A percentile compares a stretch with the other conserved stretches of the same genome.
Conservation (phyloP, 257 asterid genomes). For the Lycium ferocissimum region DNA sequence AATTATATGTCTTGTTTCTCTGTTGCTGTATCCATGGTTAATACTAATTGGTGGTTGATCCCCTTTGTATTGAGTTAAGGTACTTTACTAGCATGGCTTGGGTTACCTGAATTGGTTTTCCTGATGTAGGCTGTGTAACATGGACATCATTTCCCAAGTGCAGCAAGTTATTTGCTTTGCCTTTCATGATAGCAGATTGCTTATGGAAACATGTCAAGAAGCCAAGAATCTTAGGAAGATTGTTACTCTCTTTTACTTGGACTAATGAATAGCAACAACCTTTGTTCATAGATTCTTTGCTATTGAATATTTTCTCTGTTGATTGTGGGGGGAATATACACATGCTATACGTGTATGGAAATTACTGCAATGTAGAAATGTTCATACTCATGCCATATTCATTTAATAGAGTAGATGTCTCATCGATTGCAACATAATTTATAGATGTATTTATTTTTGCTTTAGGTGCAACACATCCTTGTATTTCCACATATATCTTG, state of each 20-base stretch:
- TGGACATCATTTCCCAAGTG: conserved; percentile 97
- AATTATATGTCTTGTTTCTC: background rate
- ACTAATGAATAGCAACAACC: conserved; percentile 45
- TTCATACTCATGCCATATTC: conserved; percentile 30
- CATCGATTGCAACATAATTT: background rate
- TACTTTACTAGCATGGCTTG: background rate
- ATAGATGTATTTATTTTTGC: conserved; percentile 18
- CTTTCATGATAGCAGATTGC: conserved; percentile 91
- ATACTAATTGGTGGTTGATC: background rate
- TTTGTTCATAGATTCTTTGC: conserved; percentile 35
- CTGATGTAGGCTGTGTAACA: conserved; percentile 85
- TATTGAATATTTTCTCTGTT: conserved; percentile 27
- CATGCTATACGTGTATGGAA: background rate
- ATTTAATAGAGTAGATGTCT: conserved; percentile 13
- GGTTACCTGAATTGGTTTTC: conserved; percentile 3
- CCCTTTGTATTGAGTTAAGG: background rate
- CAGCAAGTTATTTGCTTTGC: conserved; percentile 98
- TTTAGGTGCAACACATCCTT: conserved; percentile 7
- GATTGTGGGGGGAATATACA: background rate
- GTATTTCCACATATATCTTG: conserved; percentile 16
- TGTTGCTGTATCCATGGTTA: background rate
- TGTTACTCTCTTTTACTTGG: conserved; percentile 93
- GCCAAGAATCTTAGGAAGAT: conserved; percentile 92
- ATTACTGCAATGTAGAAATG: conserved; percentile 23
- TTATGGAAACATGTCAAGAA: conserved; percentile 98